Evolutionary conservation across 495 filamentous ascomycete genomes (phyloP), one percentile per base, ranked within the genome.

Genomic region (Hypomontagnella monticulosa): DNA sequence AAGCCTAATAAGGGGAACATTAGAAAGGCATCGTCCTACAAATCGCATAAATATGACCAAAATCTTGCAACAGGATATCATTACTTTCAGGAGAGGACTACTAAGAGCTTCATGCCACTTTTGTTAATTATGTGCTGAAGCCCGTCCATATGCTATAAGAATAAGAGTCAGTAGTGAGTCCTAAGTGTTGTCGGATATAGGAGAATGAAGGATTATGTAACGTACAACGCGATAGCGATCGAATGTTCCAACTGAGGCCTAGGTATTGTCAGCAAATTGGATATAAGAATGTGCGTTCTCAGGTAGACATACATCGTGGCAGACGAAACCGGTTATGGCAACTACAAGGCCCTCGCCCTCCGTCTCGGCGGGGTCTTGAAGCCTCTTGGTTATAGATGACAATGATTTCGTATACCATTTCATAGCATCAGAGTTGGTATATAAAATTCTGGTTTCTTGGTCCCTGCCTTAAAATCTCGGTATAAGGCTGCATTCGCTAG

Each of bases 341-440:
- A 67, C 19, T 10, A 74, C 27, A 16, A 72, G 57, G 1, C 67
- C 69, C 27, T 71, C 60, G 23, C 41, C 61, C 18, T 41, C 36
- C 18, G 37, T 63, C 37, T 65, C 49, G 4, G 20, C 48, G n/a
- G 70, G 68, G 14, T 69, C 61, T 4, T 47, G 48, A 14, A 73
- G 65, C 38, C 71, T 66, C 19, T 52, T 66, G 2, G 57, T 57
- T 15, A 70, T 44, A 0, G 67, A 71, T n/a, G 51, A 40, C 11
- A 73, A 42, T 20, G 67, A 73, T 30, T 60, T 34, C 15, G 68
- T 69, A 15, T 73, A 71, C 71, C 63, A 73, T 34, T 61, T 71
- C 64, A 71, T 60, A 8, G 71, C 64, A 15, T 73, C 64, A 33
- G 34, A 18, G 32, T 46, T 53, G 4, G 61, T 40, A 12, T n/a